phyloP scores from a whole-genome alignment of 1,284 basidiomycete species.

The Fomitopsis betulina region DNA sequence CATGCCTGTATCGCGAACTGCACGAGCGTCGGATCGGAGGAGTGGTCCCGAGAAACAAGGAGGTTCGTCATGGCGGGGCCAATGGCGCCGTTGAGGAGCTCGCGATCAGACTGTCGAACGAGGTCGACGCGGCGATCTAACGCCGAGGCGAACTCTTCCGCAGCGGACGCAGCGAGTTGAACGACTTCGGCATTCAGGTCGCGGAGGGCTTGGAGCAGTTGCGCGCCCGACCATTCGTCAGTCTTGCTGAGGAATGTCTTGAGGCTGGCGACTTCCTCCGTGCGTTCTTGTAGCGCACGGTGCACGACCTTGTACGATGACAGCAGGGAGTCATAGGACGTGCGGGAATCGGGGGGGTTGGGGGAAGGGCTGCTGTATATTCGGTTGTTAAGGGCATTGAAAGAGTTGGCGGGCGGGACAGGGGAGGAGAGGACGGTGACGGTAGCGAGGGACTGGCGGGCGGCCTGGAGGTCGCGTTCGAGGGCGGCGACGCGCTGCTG shows the following conservation, averaged over 20 bases:
- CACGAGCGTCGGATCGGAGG: slow-evolving; percentile 32
- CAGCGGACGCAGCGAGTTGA: slow-evolving; percentile 32
- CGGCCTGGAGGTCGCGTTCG: slow-evolving; percentile 12
- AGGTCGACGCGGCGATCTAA: slow-evolving; percentile 20
- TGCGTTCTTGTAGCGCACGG: slow-evolving; percentile 22
- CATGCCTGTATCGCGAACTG: slow-evolving; percentile 38
- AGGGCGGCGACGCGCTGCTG: slow-evolving; percentile 19
- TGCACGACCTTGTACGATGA: slow-evolving; percentile 19
- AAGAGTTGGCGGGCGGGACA: slow-evolving; percentile 5
- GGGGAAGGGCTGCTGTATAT: slow-evolving; percentile 9
- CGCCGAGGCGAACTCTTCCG: slow-evolving; percentile 28
- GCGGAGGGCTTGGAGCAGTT: slow-evolving; percentile 32
- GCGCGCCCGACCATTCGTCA: slow-evolving; percentile 34
- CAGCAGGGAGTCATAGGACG: slow-evolving; percentile 15
- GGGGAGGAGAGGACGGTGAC: slow-evolving; percentile 10
- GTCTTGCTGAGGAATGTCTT: slow-evolving; percentile 34
- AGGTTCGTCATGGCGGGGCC: slow-evolving; percentile 27
- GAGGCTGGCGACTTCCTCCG: slow-evolving; percentile 31
- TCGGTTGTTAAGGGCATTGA: neutral
- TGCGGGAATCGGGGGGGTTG: slow-evolving; percentile 9
- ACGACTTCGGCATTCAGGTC: slow-evolving; percentile 35
- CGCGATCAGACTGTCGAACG: slow-evolving; percentile 25
- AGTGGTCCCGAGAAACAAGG: slow-evolving; percentile 27
- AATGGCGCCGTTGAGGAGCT: slow-evolving; percentile 26
- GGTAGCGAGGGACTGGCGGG: slow-evolving; percentile 9